phyloP scores from a whole-genome alignment of 139 green algal genomes.

The Chlamydomonas schloesseri region DNA sequence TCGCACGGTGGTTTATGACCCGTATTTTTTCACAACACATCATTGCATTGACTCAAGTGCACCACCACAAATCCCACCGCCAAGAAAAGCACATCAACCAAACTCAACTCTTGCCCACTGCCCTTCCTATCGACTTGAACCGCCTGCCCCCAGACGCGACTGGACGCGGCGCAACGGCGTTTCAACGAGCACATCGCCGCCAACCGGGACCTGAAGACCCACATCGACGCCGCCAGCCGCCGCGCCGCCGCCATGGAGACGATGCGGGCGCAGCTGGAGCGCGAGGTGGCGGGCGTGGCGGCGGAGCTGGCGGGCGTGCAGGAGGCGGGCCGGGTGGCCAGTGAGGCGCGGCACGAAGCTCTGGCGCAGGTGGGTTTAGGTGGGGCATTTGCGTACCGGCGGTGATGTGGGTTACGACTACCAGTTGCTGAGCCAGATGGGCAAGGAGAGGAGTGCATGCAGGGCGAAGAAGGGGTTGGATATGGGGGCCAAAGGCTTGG shows the following conservation, averaged over 20 bases:
- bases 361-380: conserved; percentile 14
- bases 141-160: conserved; percentile 1
- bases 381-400: too few relatives aligned
- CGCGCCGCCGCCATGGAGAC: conserved; percentile 39
- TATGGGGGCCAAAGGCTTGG: too few relatives aligned
- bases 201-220: conserved; percentile 52
- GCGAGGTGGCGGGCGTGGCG: conserved; percentile 32
- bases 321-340: background rate
- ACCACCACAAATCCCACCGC: too few relatives aligned
- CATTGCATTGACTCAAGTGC: too few relatives aligned
- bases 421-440: background rate
- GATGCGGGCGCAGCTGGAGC: conserved; percentile 47
- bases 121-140: too few relatives aligned
- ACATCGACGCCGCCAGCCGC: conserved; percentile 54
- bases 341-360: conserved; percentile 41
- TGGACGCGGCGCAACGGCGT: conserved; percentile 27
- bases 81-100: too few relatives aligned
- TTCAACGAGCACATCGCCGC: conserved; percentile 54
- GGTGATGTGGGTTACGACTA: too few relatives aligned
- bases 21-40: too few relatives aligned
- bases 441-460: background rate
- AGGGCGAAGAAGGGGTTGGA: too few relatives aligned
- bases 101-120: too few relatives aligned
- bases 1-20: too few relatives aligned
- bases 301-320: conserved; percentile 10